phyloP scores from a whole-genome alignment of 2,329 filamentous ascomycete species.

The Aspergillus sp. region DNA sequence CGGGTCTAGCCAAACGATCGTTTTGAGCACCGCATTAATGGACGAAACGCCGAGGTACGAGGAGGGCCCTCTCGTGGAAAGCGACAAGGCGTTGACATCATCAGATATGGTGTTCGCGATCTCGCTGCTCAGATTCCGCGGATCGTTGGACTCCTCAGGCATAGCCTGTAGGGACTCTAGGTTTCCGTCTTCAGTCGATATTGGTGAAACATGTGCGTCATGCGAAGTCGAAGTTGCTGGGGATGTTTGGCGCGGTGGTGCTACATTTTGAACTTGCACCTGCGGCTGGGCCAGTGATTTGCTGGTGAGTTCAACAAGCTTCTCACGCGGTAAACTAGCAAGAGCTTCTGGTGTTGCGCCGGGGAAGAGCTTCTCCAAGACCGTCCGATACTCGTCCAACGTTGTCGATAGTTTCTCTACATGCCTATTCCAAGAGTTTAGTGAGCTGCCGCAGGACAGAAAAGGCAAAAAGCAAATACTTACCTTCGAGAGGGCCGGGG shows the following conservation, averaged over 20 bases:
- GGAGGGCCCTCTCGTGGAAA: slow-evolving; percentile 58
- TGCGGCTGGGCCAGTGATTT: slow-evolving; percentile 17
- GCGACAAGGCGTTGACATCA: slow-evolving; percentile 68
- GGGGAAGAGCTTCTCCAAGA: slow-evolving; percentile 64
- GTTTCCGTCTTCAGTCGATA: slow-evolving; percentile 51
- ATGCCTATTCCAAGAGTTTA: slow-evolving; percentile 25
- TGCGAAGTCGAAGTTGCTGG: slow-evolving; percentile 51
- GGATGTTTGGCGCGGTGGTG: slow-evolving; percentile 31
- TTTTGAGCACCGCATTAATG: slow-evolving; percentile 71
- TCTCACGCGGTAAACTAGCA: slow-evolving; percentile 57
- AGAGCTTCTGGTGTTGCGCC: slow-evolving; percentile 54
- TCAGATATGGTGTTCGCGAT: slow-evolving; percentile 65
- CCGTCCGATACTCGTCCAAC: slow-evolving; percentile 64
- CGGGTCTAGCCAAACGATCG: slow-evolving; percentile 61
- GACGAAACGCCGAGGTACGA: slow-evolving; percentile 74
- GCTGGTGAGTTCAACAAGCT: slow-evolving; percentile 57
- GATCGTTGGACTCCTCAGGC: slow-evolving; percentile 59
- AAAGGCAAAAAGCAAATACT: slow-evolving; percentile 27
- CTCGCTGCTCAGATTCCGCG: slow-evolving; percentile 52
- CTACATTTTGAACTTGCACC: slow-evolving; percentile 40
- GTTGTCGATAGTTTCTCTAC: slow-evolving; percentile 63
- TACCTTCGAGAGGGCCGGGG: slow-evolving; percentile 77
- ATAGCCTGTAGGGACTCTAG: slow-evolving; percentile 68
- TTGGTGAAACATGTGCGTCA: slow-evolving; percentile 41
- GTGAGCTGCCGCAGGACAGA: slow-evolving; percentile 13